Evolutionary conservation across 345 rosid species (phyloP).

Genomic region (Sonneratia caseolaris): DNA sequence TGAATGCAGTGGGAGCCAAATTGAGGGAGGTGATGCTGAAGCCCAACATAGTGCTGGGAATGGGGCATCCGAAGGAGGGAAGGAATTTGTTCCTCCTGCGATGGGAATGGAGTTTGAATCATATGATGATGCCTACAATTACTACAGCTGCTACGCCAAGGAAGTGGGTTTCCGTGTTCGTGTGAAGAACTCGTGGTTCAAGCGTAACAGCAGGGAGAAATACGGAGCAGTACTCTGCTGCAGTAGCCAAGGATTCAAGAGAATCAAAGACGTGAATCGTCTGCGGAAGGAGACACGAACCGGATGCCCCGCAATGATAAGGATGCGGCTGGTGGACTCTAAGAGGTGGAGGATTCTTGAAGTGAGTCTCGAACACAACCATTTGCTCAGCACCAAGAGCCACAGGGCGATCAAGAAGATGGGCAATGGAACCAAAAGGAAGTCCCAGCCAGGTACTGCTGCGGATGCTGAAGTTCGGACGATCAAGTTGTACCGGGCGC

Average conservation of each 20-base stretch:
- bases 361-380: conserved; percentile 67
- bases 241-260: conserved; percentile 73
- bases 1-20: background rate
- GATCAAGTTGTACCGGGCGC: conserved; percentile 21
- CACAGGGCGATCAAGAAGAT: conserved; percentile 15
- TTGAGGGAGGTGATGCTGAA: background rate
- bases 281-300: conserved; percentile 64
- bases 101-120: conserved; percentile 83
- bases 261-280: conserved; percentile 53
- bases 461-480: conserved; percentile 15
- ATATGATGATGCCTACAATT: conserved; percentile 71
- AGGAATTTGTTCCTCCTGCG: conserved; percentile 57
- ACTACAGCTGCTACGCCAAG: conserved; percentile 64
- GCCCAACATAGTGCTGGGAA: background rate
- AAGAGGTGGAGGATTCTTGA: conserved; percentile 66
- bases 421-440: conserved; percentile 11
- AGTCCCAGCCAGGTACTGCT: conserved; percentile 1
- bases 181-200: conserved; percentile 80
- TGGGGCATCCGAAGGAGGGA: conserved; percentile 15
- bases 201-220: conserved; percentile 68
- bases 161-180: conserved; percentile 68
- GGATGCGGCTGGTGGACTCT: conserved; percentile 67
- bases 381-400: conserved; percentile 41
- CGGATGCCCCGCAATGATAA: conserved; percentile 77
- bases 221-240: conserved; percentile 74